Evolutionary conservation across 495 filamentous ascomycete genomes (phyloP), one percentile per base, ranked within the genome.

Genomic region (Hypoxylon crocopeplum): DNA sequence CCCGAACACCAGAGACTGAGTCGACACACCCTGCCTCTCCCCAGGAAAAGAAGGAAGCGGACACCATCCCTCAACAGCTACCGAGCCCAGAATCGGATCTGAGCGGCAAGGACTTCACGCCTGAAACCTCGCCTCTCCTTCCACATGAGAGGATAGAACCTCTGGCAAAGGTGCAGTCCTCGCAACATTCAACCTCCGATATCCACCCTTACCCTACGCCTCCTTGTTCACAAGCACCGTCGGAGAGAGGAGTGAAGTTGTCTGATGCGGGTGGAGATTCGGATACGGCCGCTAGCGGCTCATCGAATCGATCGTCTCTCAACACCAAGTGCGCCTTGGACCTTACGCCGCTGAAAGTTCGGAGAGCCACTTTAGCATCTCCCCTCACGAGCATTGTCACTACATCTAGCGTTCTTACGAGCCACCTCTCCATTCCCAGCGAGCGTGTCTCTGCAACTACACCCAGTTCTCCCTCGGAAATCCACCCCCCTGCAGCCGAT

Each of bases 361-460:
- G 81, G 44, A 77, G 81, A 59, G 64, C 73, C 48, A 79, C 80
- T 46, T 48, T 79, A 36, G 74, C 83, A 55, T 81, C 82, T 40
- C 86, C 90, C 49, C 76, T 89, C 51, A 86, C 86, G 40, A 84
- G 79, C 68, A 75, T 90, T 59, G 84, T 88, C 59, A 83, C 85
- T 56, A 83, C 83, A 62, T 82, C 78, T 24, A 77, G 80, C 67
- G 86, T 91, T 66, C 80, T 85, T 72, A 87, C 88, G 69, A 79
- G 81, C 48, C 85, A 92, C 71, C 81, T 93, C 62, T 92, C 86
- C 61, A 92, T 90, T 54, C 91, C 91, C 40, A 83, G 80, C 66
- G 80, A 79, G 58, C 75, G 76, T 73, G 67, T 72, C 70, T 66
- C 81, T 52, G 76, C 79, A 68, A 84, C 84, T 68, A 75, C 81